Conservation (phyloP, 306 rosid species). For the Albizia julibrissin region DNA sequence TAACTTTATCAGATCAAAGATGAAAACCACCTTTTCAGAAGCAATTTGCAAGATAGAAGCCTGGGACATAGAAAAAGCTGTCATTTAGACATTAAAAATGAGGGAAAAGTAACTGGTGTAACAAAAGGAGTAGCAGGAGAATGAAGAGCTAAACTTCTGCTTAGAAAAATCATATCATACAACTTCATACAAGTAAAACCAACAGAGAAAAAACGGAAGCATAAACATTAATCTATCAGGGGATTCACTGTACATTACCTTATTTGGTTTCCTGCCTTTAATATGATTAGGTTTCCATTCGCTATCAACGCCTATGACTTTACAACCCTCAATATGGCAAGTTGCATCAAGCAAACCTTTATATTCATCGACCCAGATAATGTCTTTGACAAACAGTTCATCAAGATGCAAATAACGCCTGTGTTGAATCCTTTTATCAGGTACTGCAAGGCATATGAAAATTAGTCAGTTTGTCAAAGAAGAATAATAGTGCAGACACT, state of each 20-base stretch:
- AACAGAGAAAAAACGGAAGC: conserved; percentile 28
- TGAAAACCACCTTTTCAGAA: conserved; percentile 68
- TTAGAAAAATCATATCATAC: conserved; percentile 17
- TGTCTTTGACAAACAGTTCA: conserved; percentile 59
- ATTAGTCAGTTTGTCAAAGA: conserved; percentile 22
- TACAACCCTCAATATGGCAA: conserved; percentile 65
- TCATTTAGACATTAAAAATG: background rate
- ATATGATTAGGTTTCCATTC: conserved; percentile 95
- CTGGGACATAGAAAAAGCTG: conserved; percentile 49
- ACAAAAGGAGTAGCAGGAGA: conserved; percentile 21
- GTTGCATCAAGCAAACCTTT: conserved; percentile 67
- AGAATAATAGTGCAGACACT: conserved; percentile 26
- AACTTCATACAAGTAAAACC: conserved; percentile 19
- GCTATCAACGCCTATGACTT: conserved; percentile 88
- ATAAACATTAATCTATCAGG: conserved; percentile 14
- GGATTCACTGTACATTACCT: conserved; percentile 55
- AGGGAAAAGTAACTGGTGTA: too few relatives aligned
- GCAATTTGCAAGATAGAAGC: conserved; percentile 98
- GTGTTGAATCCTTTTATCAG: conserved; percentile 56
- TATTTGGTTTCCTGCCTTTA: conserved; percentile 76
- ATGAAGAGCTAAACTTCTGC: conserved; percentile 18
- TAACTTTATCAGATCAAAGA: conserved; percentile 86
- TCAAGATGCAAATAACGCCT: conserved; percentile 64
- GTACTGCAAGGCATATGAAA: conserved; percentile 45
- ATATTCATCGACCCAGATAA: conserved; percentile 83